Evolutionary conservation across 1,139 yeast species (phyloP).

Genomic region (Kurtzmaniella quercitrusa): DNA sequence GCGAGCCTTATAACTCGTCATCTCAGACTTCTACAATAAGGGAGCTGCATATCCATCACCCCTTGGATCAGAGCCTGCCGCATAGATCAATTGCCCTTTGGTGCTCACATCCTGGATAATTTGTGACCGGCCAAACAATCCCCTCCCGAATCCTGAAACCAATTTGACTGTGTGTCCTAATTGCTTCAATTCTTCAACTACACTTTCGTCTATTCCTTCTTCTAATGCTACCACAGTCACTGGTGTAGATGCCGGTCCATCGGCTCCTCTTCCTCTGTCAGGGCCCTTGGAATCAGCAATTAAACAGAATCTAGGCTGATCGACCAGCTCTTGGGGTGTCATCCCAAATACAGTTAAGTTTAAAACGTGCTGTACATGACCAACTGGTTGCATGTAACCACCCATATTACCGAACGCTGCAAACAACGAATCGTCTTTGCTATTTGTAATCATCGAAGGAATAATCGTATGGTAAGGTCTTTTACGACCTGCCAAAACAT

Average conservation of each 20-base stretch:
- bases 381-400: constrained; percentile 84
- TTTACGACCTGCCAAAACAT: constrained; percentile 64
- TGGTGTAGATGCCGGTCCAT: constrained; percentile 61
- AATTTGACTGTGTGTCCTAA: constrained; percentile 58
- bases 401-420: constrained; percentile 87
- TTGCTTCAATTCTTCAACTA: constrained; percentile 36
- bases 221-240: constrained; percentile 62
- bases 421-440: constrained; percentile 38
- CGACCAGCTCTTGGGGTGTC: constrained; percentile 72
- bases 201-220: constrained; percentile 51
- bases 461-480: constrained; percentile 83
- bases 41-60: constrained; percentile 83
- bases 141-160: constrained; percentile 44
- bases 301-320: constrained; percentile 70
- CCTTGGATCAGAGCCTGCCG: constrained; percentile 74
- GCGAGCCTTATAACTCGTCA: no score
- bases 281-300: constrained; percentile 40
- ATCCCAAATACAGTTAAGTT: constrained; percentile 61
- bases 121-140: constrained; percentile 69
- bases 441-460: constrained; percentile 63
- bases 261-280: constrained; percentile 58
- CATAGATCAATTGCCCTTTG: constrained; percentile 43
- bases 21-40: constrained; percentile 16
- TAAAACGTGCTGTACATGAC: constrained; percentile 74
- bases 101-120: constrained; percentile 49